Evolutionary conservation across 352 stramenopile species (phyloP), one percentile per base, ranked within the genome.

Genomic region (Peronosclerospora sorghi): DNA sequence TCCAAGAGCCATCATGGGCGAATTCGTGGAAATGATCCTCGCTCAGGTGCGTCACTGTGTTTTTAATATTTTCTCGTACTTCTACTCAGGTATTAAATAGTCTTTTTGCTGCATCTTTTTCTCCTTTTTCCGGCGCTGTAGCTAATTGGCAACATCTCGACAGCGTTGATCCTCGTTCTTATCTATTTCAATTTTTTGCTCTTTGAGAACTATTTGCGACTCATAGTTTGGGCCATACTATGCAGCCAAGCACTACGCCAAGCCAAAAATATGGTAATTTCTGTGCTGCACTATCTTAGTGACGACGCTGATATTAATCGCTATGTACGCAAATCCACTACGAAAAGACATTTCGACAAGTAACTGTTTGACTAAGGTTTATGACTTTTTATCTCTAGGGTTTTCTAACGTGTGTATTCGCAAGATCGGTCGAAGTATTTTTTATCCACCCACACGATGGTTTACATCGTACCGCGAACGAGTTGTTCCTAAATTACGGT

Each of bases 141-240:
- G 76, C 54, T 93, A 28, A 80, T 93, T 45, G 80, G 80, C 52
- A 93, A 90, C 59, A 83, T 93, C 39, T 85, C 78, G 46, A 93
- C 80, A 35, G 77, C 76, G 57, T 50, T 90, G 36, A 86, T 93
- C 48, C 66, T 90, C 48, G 52, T 83, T 34, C 72, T 93, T 34
- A 79, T 86, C 54, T 93, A 93, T 59, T 90, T 90, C 54, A 93
- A 93, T 65, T 93, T 93, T 52, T 56, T 90, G 32, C 64, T 93
- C 41, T 93, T 93, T 37, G 80, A 93, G 62, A 88, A 84, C 68
- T 93, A 93, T 57, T 39, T 90, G 51, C 67, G 78, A 5, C 62
- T 93, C 28, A 93, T 93, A 41, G 73, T 93, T 10, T 93, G 80
- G 80, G 75, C 76, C 29, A 86, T 90, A 46, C 48, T 93, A 28